Evolutionary conservation across 2,329 filamentous ascomycete species (phyloP).

Genomic region (Aspergillus tubingensis): DNA sequence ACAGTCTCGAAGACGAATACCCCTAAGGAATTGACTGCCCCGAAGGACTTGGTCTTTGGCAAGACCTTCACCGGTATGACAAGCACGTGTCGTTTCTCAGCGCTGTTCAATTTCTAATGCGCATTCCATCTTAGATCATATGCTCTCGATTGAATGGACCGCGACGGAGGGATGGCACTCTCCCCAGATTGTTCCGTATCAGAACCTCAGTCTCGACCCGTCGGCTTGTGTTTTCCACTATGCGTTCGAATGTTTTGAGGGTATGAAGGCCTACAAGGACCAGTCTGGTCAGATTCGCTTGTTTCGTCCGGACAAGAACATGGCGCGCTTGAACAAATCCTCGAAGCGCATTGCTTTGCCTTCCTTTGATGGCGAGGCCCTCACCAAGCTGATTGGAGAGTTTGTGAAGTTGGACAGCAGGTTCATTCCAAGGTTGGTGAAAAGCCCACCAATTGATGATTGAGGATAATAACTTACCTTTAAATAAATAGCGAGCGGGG

Average conservation of each 20-base stretch:
- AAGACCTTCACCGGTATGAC: conserved; percentile 78
- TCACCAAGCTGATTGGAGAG: conserved; percentile 79
- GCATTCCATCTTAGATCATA: conserved; percentile 71
- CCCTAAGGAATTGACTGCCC: conserved; percentile 72
- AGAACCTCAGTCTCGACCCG: conserved; percentile 94
- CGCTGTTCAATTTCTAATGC: conserved; percentile 21
- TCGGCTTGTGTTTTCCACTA: conserved; percentile 98
- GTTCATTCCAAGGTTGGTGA: conserved; percentile 76
- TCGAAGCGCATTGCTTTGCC: conserved; percentile 89
- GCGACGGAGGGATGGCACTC: conserved; percentile 78
- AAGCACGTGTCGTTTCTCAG: background rate
- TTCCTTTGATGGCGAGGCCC: conserved; percentile 71
- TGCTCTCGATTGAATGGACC: conserved; percentile 94
- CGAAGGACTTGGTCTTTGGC: conserved; percentile 86
- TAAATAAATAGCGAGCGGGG: conserved; percentile 58
- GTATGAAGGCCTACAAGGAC: conserved; percentile 99
- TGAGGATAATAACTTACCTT: background rate
- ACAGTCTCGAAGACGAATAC: conserved; percentile 71
- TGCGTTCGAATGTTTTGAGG: conserved; percentile 96
- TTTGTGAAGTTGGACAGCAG: conserved; percentile 79
- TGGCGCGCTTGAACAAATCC: conserved; percentile 91
- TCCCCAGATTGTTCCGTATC: conserved; percentile 86
- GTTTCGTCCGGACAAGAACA: conserved; percentile 95
- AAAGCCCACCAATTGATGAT: background rate
- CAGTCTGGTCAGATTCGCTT: conserved; percentile 74